Evolutionary conservation across 495 filamentous ascomycete species (phyloP), one percentile per base, ranked within the genome.

Genomic region (Sphaerosporella brunnea): DNA sequence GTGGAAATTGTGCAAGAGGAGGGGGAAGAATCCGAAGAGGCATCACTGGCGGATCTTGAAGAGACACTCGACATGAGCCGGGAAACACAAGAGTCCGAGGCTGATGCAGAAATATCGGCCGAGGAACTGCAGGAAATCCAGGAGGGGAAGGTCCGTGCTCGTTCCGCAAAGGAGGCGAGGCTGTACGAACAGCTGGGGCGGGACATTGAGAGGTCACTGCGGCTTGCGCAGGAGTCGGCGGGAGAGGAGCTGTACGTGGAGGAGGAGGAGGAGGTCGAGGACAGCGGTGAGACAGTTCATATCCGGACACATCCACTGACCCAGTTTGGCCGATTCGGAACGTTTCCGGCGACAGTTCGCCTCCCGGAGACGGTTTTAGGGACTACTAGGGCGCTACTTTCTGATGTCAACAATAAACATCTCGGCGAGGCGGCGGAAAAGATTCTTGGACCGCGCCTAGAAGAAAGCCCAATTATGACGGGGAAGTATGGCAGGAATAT

Each of bases 361-460:
- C 63, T 88, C 9, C 86, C 88, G 0, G 72, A 73, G 52, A 43
- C 28, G 1, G 16, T 61, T 2, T 36, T 32, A 26, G 7, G 23
- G 15, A 30, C 47, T 15, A 61, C 58, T 4, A 59, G 66, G 15
- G 67, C 69, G 2, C 68, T 94, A 25, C 70, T 81, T 1, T 69
- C 77, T 1, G 82, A 82, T 1, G 76, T 88, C 19, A 66, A 70
- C 2, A 52, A 67, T 25, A 80, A 74, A 38, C 90, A 97, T 57
- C 65, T 95, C 28, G 63, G 66, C 15, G 73, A 81, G 46, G 65
- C 76, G 4, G 82, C 84, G 1, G 70, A 77, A 49, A 71, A 68
- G 20, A 62, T 70, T 2, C 83, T 95, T 58, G 88, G 88, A 36
- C 86, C 62, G 4, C 70, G 73, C 0, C 66, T 97, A 19, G 85